Conservation (phyloP, 306 rosid species). For the Lathyrus aphaca region DNA sequence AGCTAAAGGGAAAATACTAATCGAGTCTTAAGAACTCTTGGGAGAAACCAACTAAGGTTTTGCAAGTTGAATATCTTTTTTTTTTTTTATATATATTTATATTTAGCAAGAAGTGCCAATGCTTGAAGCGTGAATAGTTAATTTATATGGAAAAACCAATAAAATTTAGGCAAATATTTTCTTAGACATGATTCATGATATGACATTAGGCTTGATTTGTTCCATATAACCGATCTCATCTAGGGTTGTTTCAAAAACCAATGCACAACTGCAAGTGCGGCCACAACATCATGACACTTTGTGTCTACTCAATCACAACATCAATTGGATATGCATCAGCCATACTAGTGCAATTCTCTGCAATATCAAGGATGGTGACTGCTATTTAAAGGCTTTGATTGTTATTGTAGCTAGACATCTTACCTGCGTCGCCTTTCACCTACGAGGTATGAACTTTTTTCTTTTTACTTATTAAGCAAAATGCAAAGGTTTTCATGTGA, state of each 20-base stretch:
- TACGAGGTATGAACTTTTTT: not conserved
- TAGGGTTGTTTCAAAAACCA: not conserved
- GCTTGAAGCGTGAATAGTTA: constrained; percentile 20
- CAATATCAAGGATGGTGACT: not conserved
- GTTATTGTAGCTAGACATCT: not conserved
- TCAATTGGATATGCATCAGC: not conserved
- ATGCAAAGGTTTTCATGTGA: constrained; percentile 28
- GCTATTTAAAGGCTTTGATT: not conserved
- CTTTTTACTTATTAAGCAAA: not conserved
- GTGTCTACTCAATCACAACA: not conserved
- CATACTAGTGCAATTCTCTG: not conserved
- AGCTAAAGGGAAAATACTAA: not conserved
- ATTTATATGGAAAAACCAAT: constrained; percentile 10
- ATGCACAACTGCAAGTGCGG: not conserved
- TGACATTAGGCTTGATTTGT: not conserved
- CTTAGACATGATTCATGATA: not conserved
- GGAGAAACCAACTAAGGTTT: constrained; percentile 24
- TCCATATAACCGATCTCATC: not conserved
- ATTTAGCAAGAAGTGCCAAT: not conserved
- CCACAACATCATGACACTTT: not conserved
- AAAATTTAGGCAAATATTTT: constrained; percentile 4
- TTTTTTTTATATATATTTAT: not conserved
- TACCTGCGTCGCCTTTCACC: not conserved
- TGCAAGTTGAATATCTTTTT: constrained; percentile 4
- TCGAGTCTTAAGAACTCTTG: not conserved